A percentile compares a stretch with the other conserved stretches of the same genome.
Evolutionary conservation across 305 asterid genomes (phyloP).

Genomic region (Fraxinus nigra): DNA sequence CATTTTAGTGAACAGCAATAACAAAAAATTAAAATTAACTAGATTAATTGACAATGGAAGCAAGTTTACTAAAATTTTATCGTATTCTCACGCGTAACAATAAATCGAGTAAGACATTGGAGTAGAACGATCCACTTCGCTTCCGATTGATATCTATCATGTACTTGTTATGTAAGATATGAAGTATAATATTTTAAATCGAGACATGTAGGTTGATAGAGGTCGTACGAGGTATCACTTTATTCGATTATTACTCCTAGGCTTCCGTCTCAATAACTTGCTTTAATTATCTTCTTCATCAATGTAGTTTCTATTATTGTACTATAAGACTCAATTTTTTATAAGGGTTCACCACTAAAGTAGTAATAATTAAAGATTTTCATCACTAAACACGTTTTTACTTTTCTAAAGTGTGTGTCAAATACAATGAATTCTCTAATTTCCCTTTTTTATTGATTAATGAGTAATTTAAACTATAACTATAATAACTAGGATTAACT

Average conservation of each 20-base stretch:
- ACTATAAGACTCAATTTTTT: slow-evolving; percentile 7
- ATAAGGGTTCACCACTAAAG: slow-evolving; percentile 5
- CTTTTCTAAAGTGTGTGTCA: slow-evolving; percentile 22
- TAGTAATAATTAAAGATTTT: slow-evolving; percentile 1
- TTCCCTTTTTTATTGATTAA: neutral
- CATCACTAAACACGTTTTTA: slow-evolving; percentile 21
- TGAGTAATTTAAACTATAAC: neutral
- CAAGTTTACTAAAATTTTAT: too few species aligned
- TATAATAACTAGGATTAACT: neutral
- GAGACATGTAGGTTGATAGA: neutral
- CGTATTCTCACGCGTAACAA: too few species aligned
- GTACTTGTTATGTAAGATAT: neutral
- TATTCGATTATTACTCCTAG: neutral
- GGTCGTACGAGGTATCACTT: neutral
- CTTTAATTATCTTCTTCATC: neutral
- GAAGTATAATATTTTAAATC: neutral
- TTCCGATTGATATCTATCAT: neutral
- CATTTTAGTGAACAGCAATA: too few species aligned
- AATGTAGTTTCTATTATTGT: neutral
- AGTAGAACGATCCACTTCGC: too few species aligned
- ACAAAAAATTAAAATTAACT: too few species aligned
- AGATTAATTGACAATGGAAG: too few species aligned
- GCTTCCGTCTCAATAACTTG: neutral
- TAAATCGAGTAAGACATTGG: too few species aligned
- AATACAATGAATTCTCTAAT: slow-evolving; percentile 28